Conservation (phyloP, 2,329 filamentous ascomycete genomes). For the Didymella keratinophila region DNA sequence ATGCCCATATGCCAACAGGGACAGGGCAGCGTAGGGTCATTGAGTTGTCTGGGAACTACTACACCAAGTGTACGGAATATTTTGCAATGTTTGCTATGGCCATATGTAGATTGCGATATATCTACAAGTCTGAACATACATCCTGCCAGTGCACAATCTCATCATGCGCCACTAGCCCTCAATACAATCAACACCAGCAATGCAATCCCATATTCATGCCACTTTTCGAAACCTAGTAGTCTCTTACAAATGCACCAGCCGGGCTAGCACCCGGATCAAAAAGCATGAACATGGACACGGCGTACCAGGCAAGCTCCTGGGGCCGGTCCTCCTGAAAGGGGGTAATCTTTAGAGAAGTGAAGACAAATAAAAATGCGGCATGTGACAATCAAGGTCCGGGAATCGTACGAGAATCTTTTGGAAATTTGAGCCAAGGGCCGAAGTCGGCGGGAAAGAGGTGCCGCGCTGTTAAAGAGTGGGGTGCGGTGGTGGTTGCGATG, state of each 20-base stretch:
- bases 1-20: neutral
- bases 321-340: slow-evolving; percentile 44
- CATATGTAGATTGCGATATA: slow-evolving; percentile 3
- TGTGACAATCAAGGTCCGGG: slow-evolving; percentile 1
- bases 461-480: slow-evolving; percentile 9
- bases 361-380: slow-evolving; percentile 20
- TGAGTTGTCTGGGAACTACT: too few relatives aligned
- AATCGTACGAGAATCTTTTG: neutral
- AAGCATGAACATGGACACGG: slow-evolving; percentile 42
- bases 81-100: neutral
- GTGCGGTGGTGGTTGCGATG: slow-evolving; percentile 12
- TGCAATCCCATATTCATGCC: slow-evolving; percentile 21
- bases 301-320: slow-evolving; percentile 29
- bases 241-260: slow-evolving; percentile 26
- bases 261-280: slow-evolving; percentile 43
- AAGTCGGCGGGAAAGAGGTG: neutral
- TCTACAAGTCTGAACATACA: slow-evolving; percentile 9
- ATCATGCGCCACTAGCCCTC: slow-evolving; percentile 3
- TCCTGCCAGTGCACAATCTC: neutral
- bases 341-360: slow-evolving; percentile 43
- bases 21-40: too few relatives aligned
- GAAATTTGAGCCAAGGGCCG: slow-evolving; percentile 16
- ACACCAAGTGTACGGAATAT: neutral
- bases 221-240: slow-evolving; percentile 24
- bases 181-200: slow-evolving; percentile 15